Conservation (phyloP, 1,139 yeast species). For the Protomyces lactucae-debilis region DNA sequence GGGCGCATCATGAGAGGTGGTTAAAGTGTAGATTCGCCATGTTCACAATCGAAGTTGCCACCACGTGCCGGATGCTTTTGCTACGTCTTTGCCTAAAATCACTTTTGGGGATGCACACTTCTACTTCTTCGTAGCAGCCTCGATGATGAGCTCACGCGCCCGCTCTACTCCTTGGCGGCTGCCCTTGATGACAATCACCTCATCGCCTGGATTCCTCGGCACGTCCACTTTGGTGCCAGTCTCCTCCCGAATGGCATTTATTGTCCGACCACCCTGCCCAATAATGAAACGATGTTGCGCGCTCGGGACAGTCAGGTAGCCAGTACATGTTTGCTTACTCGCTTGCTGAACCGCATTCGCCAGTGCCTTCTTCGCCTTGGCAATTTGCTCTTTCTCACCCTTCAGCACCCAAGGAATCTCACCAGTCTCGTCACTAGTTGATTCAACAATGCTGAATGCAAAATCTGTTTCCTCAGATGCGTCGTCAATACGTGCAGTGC, state of each 20-base stretch:
- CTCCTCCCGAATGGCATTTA: conserved; percentile 57
- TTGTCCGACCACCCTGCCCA: conserved; percentile 71
- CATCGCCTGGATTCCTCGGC: conserved; percentile 50
- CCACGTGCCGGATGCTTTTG: too few species aligned
- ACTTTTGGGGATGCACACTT: not conserved
- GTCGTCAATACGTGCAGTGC: conserved; percentile 28
- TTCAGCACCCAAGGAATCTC: conserved; percentile 33
- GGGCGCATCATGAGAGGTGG: not conserved
- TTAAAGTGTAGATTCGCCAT: not conserved
- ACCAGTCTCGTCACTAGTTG: conserved; percentile 43
- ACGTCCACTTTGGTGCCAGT: conserved; percentile 58
- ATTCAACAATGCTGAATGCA: conserved; percentile 38
- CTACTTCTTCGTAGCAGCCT: conserved; percentile 16
- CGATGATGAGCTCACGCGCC: conserved; percentile 38
- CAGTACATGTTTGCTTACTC: conserved; percentile 42
- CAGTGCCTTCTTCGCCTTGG: conserved; percentile 39
- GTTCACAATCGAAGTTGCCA: too few species aligned
- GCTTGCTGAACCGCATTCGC: conserved; percentile 33
- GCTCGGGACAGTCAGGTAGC: conserved; percentile 50
- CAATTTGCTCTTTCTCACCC: conserved; percentile 38
- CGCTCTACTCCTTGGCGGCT: conserved; percentile 46
- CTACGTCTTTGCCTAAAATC: too few species aligned
- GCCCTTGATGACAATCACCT: conserved; percentile 38
- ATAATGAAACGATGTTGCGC: conserved; percentile 54
- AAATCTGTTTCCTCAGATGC: conserved; percentile 8